A percentile compares a stretch with the other conserved stretches of the same genome.
These are phyloP conservation scores for Paramecium pentaurelia DNA, from an alignment of 73 alveolate species.

Conservation along the genomic window DNA sequence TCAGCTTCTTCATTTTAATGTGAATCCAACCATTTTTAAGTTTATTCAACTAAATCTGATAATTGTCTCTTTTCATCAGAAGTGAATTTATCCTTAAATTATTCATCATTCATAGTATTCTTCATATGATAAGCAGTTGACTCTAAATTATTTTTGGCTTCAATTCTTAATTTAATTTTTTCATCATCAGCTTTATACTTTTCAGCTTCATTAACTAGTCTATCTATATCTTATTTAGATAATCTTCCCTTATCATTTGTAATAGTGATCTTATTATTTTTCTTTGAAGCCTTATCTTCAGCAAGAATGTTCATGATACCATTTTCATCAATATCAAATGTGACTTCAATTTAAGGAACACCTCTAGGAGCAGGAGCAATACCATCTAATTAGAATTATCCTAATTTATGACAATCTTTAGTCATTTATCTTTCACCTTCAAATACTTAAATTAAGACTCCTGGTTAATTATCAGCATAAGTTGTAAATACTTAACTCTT, in stretches of 20 bases:
- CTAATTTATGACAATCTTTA: conserved; percentile 92
- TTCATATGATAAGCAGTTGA: conserved; percentile 63
- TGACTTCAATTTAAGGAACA: conserved; percentile 89
- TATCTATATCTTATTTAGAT: conserved; percentile 67
- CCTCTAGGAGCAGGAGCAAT: conserved; percentile 98
- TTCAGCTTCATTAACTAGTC: conserved; percentile 66
- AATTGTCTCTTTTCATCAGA: background rate
- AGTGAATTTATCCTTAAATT: conserved; percentile 61
- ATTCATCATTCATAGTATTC: conserved; percentile 67
- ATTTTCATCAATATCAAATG: conserved; percentile 90
- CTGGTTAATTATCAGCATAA: conserved; percentile 97
- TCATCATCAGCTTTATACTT: conserved; percentile 66
- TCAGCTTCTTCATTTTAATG: conserved; percentile 36
- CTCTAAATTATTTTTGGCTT: conserved; percentile 67
- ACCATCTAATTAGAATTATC: conserved; percentile 89
- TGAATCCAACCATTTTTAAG: conserved; percentile 30
- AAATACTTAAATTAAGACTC: conserved; percentile 91
- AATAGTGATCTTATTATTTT: conserved; percentile 66
- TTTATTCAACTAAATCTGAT: background rate
- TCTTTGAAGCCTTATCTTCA: conserved; percentile 83
- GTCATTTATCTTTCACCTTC: conserved; percentile 97
- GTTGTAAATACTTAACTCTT: conserved; percentile 92
- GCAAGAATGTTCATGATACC: conserved; percentile 83
- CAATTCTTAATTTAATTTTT: conserved; percentile 61
- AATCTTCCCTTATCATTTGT: conserved; percentile 67